Evolutionary conservation across 345 rosid genomes (phyloP).

Genomic region (Gossypium herbaceum): DNA sequence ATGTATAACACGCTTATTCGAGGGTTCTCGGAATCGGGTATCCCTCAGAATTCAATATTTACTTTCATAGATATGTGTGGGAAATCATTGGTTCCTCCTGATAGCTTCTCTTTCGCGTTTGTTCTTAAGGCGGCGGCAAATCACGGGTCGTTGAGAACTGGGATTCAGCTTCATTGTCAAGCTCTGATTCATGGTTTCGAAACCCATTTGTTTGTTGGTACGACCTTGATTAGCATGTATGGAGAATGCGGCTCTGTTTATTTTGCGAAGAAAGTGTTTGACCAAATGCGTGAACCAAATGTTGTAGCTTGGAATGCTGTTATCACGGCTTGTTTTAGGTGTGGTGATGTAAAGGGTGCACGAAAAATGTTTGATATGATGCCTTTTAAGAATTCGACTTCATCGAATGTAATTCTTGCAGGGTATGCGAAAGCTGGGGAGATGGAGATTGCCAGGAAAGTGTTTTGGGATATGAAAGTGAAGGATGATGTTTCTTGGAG

Average conservation of each 20-base stretch:
- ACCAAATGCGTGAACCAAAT: conserved; percentile 45
- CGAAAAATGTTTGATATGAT: conserved; percentile 32
- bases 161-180: conserved; percentile 57
- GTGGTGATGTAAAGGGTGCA: conserved; percentile 32
- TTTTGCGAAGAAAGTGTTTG: conserved; percentile 50
- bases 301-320: conserved; percentile 54
- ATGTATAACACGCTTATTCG: conserved; percentile 73
- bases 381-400: conserved; percentile 46
- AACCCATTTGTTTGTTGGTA: conserved; percentile 53
- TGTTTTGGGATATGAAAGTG: conserved; percentile 40
- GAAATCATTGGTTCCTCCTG: conserved; percentile 36
- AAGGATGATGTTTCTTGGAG: conserved; percentile 66
- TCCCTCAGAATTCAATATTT: conserved; percentile 37
- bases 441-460: conserved; percentile 36
- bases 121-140: conserved; percentile 56
- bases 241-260: conserved; percentile 44
- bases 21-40: conserved; percentile 49
- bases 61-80: conserved; percentile 42
- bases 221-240: conserved; percentile 56
- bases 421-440: conserved; percentile 49
- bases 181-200: conserved; percentile 39
- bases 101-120: conserved; percentile 72
- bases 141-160: conserved; percentile 36
- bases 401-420: conserved; percentile 64
- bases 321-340: conserved; percentile 40